These are phyloP conservation scores for Xerocomus brunneocitrinus DNA, from an alignment of 768 basidiomycete genomes.

Conservation along the genomic window DNA sequence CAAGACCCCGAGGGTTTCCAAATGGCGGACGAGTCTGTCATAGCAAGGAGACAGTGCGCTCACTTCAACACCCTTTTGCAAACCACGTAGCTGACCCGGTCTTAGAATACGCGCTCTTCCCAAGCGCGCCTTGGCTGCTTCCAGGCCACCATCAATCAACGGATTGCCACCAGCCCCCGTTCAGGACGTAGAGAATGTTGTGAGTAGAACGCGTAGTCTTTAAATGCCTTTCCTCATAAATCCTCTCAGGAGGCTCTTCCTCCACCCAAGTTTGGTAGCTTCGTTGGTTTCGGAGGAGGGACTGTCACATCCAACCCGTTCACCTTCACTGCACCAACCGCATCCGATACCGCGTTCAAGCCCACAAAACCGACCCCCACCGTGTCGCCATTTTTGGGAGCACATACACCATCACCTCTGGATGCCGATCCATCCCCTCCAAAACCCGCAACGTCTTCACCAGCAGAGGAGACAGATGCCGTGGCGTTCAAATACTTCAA, in stretches of 20 bases:
- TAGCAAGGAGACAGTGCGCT: conserved; percentile 57
- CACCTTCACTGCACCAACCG: conserved; percentile 31
- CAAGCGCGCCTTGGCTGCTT: conserved; percentile 36
- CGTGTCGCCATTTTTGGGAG: conserved; percentile 17
- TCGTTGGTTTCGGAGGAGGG: conserved; percentile 47
- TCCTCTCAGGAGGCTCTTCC: conserved; percentile 21
- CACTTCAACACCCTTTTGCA: neutral
- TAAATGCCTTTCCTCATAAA: conserved; percentile 14
- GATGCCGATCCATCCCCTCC: conserved; percentile 29
- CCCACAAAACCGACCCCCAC: conserved; percentile 12
- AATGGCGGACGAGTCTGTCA: conserved; percentile 54
- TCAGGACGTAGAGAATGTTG: conserved; percentile 20
- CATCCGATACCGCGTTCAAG: conserved; percentile 8
- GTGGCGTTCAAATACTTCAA: conserved; percentile 54
- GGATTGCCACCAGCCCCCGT: conserved; percentile 24
- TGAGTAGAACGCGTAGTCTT: conserved; percentile 21
- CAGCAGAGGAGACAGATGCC: conserved; percentile 27
- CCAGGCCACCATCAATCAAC: conserved; percentile 21
- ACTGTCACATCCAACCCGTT: conserved; percentile 33
- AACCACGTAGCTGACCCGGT: conserved; percentile 8
- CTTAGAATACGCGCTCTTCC: conserved; percentile 64
- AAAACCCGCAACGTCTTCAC: conserved; percentile 14
- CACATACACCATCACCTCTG: neutral
- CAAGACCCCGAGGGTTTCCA: conserved; percentile 42
- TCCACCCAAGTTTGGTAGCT: conserved; percentile 46